phyloP scores from a whole-genome alignment of 2,329 filamentous ascomycete species.

The Cephalotrichum gorgonifer region DNA sequence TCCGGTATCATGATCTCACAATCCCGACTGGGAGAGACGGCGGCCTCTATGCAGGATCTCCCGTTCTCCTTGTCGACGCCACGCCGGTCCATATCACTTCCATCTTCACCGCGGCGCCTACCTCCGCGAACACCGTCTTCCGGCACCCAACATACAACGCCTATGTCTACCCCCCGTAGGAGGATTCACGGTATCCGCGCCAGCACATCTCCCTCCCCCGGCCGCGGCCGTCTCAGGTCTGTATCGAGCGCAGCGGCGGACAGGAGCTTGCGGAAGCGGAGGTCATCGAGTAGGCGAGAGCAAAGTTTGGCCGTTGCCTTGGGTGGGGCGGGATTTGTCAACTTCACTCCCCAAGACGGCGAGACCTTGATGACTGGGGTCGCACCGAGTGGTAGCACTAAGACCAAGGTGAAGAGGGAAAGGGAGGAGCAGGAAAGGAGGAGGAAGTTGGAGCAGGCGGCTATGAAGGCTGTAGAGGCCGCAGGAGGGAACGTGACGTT shows the following conservation, averaged over 20 bases:
- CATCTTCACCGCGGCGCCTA: not conserved
- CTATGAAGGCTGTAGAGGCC: constrained; percentile 57
- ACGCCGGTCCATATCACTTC: not conserved
- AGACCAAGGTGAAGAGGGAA: constrained; percentile 89
- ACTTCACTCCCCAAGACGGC: constrained; percentile 77
- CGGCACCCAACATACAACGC: not conserved
- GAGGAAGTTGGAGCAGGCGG: constrained; percentile 55
- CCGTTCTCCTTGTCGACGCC: not conserved
- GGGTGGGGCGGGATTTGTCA: constrained; percentile 57
- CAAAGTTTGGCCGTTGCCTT: not conserved
- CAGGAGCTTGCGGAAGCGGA: not conserved
- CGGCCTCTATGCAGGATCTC: not conserved
- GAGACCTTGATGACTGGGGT: constrained; percentile 77
- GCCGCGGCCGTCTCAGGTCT: not conserved
- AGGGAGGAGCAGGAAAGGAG: constrained; percentile 76
- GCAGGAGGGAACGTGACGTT: constrained; percentile 57
- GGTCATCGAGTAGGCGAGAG: not conserved
- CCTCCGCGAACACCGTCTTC: not conserved
- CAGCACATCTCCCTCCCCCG: not conserved
- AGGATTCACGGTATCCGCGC: not conserved
- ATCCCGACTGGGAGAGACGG: not conserved
- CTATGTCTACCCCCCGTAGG: not conserved
- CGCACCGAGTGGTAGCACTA: constrained; percentile 79
- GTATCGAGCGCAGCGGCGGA: not conserved
- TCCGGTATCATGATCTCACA: not conserved